Base-by-base conservation (phyloP, 73 alveolate genomes). In the Urostyla sp. region DNA sequence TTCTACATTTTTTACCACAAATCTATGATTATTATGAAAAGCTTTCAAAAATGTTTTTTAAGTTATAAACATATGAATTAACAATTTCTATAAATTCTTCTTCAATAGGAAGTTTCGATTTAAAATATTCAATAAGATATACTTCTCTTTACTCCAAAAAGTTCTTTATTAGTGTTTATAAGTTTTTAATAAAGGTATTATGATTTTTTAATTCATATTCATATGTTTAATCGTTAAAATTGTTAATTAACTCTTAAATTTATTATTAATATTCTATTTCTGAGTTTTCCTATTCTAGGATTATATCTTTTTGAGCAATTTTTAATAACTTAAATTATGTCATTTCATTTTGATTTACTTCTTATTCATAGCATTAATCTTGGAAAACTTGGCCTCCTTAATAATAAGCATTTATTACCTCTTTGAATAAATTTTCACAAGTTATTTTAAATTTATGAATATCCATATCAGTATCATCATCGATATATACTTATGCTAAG, bases 391-490 rank as follows among this genome's bases (percentile, higher is more conserved):
- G 6, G 37, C 80, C 13, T 32, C 59, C 21, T 63, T 63, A n/a
- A 40, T 27, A 66, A 44, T 31, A 24, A 66, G 44, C 51, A 37
- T 24, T 21, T 66, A 7, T 15, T 21, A 2, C 50, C 80, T 40
- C 27, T 24, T 40, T 11, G 24, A 44, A 66, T 1, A 66, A 27
- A 20, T 66, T 37, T 40, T 66, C 80, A 24, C 80, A 66, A 5
- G 67, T 24, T n/a, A 43, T 66, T 40, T 40, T 66, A 6, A 45
- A 5, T 44, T 43, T 44, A 66, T 66, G 80, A 37, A 43, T 44
- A 21, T 66, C 80, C 59, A 66, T 66, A 44, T 66, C 63, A 13
- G 80, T 43, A 45, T 66, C 80, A 66, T 66, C 80, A 66, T 66
- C 80, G 4, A 28, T 10, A 43, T 40, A 45, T 3, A 66, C 80